Base-by-base conservation (phyloP, 495 filamentous ascomycete genomes). In the Massariosphaeria phaeospora region DNA sequence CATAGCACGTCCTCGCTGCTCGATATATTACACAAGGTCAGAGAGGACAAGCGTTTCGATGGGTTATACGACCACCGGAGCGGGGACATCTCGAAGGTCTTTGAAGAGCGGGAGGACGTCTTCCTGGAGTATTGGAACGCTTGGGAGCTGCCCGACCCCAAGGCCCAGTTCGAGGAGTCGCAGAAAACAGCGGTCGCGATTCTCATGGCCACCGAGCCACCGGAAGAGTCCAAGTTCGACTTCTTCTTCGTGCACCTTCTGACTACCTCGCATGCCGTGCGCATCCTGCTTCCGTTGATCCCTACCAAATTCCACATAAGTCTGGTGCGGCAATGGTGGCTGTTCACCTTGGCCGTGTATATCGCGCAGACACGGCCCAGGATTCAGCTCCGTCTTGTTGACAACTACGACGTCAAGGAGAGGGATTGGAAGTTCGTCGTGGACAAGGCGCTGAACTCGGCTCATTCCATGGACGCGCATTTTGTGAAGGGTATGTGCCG, bases 101-200 rank as follows among this genome's bases (percentile, higher is more conserved):
- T 95, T 63, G 61, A 74, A n/a, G 70, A 82, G 39, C 79, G 81
- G 47, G 87, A 91, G 67, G 70, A 74, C n/a, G 73, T 78, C 0
- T 69, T 93, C 3, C 69, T 95, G 30, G 82, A 90, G 43, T 86
- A 95, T 72, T 96, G 88, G 88, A 91, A 94, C 57, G 81, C 86
- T 12, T 91, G 88, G 87, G 75, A 76, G 17, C 74, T 91, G 13
- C 72, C 74, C 6, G 65, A 86, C 45, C 82, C 84, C 0, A 70
- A 72, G 27, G 75, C 80, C 45, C 84, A 86, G 61, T 94, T 96
- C 69, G 75, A 82, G 46, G 79, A 88, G 34, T 88, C 82, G 4
- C 89, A 95, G 64, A 76, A 85, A 62, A 80, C 85, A 2, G 89
- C 89, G 2, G 79, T 82, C 0, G 82, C 83, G 0, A 63, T 96